A percentile compares a stretch with the other conserved stretches of the same genome.
These are phyloP conservation scores for Maudiozyma humilis DNA, from an alignment of 1,139 yeast species.

Conservation along the genomic window DNA sequence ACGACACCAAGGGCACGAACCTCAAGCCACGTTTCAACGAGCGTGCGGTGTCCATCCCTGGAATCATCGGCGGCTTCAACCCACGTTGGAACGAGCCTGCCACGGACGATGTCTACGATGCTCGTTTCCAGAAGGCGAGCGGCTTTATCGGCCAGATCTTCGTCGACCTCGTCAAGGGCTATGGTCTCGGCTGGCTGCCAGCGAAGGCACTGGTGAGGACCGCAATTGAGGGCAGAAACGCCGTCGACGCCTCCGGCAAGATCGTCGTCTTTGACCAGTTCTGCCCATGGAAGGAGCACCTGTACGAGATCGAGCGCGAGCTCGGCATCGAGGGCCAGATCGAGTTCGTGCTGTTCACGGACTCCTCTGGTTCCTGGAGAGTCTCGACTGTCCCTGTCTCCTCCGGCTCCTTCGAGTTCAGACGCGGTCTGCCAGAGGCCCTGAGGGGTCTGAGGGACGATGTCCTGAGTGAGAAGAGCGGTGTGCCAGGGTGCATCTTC, in stretches of 20 bases:
- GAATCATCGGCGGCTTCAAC: conserved; percentile 67
- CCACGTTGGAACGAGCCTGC: conserved; percentile 73
- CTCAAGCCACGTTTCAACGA: conserved; percentile 43
- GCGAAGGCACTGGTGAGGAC: conserved; percentile 68
- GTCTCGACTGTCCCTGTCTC: conserved; percentile 80
- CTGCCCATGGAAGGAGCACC: conserved; percentile 94
- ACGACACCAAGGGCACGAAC: conserved; percentile 38
- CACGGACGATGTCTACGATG: conserved; percentile 59
- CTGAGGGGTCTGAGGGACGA: conserved; percentile 95
- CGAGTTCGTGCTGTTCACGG: conserved; percentile 73
- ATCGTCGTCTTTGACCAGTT: conserved; percentile 63
- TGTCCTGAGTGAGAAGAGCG: conserved; percentile 59
- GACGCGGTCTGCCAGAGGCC: conserved; percentile 78
- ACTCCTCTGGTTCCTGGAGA: conserved; percentile 70
- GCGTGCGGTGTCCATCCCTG: conserved; percentile 65
- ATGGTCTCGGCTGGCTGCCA: conserved; percentile 86
- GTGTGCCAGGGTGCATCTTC: conserved; percentile 78
- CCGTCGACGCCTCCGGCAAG: conserved; percentile 56
- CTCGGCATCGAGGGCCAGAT: conserved; percentile 45
- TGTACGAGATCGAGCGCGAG: conserved; percentile 65
- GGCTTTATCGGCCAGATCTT: conserved; percentile 78
- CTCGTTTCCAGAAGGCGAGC: conserved; percentile 61
- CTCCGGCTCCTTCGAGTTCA: conserved; percentile 68
- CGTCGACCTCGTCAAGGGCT: conserved; percentile 54
- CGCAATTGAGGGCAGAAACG: conserved; percentile 53